Percentiles rank a stretch among this genome's conserved stretches.
These are phyloP conservation scores for Chlamydomonas schloesseri DNA, from an alignment of 139 green algal genomes.

Conservation along the genomic window DNA sequence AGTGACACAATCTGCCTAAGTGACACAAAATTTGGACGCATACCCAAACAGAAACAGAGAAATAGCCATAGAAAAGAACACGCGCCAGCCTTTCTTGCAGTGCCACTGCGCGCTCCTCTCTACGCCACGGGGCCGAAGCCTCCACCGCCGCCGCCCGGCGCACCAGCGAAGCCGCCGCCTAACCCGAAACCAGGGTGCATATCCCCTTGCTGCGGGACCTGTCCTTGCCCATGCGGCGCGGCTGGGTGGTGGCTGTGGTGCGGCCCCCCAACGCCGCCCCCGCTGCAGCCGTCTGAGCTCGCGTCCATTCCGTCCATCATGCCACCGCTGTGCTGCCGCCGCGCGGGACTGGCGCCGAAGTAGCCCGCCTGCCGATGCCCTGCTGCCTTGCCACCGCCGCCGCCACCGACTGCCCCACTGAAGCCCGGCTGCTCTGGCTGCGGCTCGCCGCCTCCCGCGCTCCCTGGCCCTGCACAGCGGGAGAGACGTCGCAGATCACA, in stretches of 20 bases:
- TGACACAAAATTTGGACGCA: no score
- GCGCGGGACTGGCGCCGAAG: background rate
- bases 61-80: no score
- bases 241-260: no score
- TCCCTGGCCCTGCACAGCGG: background rate
- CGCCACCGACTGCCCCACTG: background rate
- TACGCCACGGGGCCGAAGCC: no score
- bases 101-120: no score
- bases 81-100: no score
- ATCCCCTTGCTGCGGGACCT: background rate
- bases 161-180: no score
- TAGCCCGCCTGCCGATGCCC: background rate
- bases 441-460: background rate
- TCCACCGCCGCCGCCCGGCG: no score
- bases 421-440: constrained; percentile 10
- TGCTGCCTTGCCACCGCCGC: background rate
- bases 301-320: constrained; percentile 25
- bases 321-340: constrained; percentile 29
- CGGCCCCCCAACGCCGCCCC: no score
- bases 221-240: no score
- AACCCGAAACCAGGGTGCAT: background rate
- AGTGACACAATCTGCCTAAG: no score
- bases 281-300: background rate
- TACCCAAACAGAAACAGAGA: no score
- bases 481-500: background rate